Evolutionary conservation across 2,329 filamentous ascomycete genomes (phyloP).

Genomic region (Aspergillus jensenii): DNA sequence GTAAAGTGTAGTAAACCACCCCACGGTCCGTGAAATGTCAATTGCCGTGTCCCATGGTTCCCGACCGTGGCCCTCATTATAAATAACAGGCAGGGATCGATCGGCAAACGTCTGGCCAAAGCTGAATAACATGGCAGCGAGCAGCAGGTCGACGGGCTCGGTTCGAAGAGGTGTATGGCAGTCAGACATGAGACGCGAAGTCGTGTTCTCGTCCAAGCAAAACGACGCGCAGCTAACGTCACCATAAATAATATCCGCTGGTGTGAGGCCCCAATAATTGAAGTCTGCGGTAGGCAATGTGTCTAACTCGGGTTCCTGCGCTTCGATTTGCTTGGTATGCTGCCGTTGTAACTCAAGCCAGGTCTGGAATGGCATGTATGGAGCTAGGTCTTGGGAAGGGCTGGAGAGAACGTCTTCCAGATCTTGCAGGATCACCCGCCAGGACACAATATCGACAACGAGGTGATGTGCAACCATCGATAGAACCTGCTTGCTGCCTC

Average conservation of each 20-base stretch:
- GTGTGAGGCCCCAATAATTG: conserved; percentile 35
- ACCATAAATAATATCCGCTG: conserved; percentile 32
- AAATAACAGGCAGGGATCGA: conserved; percentile 42
- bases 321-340: conserved; percentile 17
- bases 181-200: conserved; percentile 27
- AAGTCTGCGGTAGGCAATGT: conserved; percentile 32
- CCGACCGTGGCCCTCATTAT: conserved; percentile 51
- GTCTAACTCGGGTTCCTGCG: conserved; percentile 11
- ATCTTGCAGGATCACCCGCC: conserved; percentile 40
- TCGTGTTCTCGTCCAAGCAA: conserved; percentile 24
- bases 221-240: conserved; percentile 36
- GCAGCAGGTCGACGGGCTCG: conserved; percentile 37
- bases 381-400: conserved; percentile 18
- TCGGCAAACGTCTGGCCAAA: conserved; percentile 47
- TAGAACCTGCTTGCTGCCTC: conserved; percentile 30
- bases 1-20: conserved; percentile 53
- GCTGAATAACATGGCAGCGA: conserved; percentile 41
- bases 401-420: conserved; percentile 37
- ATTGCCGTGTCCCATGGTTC: conserved; percentile 47
- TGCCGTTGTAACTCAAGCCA: conserved; percentile 36
- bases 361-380: conserved; percentile 37
- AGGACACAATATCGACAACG: conserved; percentile 42
- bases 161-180: conserved; percentile 34
- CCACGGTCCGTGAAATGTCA: conserved; percentile 51
- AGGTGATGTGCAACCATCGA: conserved; percentile 40